Percentiles rank a stretch among this genome's conserved stretches.
These are phyloP conservation scores for Trichomonas gallinae DNA, from an alignment of 208 protist species.

Conservation along the genomic window DNA sequence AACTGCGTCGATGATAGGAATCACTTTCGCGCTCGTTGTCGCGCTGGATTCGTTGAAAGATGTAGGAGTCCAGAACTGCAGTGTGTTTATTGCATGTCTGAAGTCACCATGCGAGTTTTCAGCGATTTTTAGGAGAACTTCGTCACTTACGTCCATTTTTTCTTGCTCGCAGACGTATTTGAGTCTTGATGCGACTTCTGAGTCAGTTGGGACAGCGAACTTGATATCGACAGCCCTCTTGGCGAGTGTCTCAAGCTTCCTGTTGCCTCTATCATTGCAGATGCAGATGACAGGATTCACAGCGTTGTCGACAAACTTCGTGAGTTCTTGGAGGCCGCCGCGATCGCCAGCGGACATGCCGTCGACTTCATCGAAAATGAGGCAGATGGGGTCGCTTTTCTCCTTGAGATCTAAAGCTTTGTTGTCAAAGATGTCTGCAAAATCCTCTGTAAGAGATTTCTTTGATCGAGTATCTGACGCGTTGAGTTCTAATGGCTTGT, in stretches of 20 bases:
- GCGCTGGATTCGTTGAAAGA: conserved; percentile 47
- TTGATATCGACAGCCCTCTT: conserved; percentile 83
- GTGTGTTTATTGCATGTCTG: background rate
- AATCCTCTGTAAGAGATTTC: conserved; percentile 61
- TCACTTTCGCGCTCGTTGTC: background rate
- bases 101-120: background rate
- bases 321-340: conserved; percentile 81
- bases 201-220: conserved; percentile 46
- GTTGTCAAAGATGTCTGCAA: conserved; percentile 46
- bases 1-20: background rate
- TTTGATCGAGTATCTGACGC: conserved; percentile 87
- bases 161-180: conserved; percentile 56
- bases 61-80: conserved; percentile 24
- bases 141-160: conserved; percentile 60
- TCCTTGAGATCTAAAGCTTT: conserved; percentile 34
- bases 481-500: conserved; percentile 85
- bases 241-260: conserved; percentile 71
- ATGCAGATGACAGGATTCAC: conserved; percentile 81
- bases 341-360: conserved; percentile 81
- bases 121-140: conserved; percentile 41
- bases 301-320: conserved; percentile 73
- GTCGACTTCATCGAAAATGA: conserved; percentile 98
- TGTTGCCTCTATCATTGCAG: conserved; percentile 82
- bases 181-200: background rate
- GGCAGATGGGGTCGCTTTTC: background rate